phyloP scores from a whole-genome alignment of 2,329 filamentous ascomycete genomes.

The Aspergillus oerlinghausenensis region DNA sequence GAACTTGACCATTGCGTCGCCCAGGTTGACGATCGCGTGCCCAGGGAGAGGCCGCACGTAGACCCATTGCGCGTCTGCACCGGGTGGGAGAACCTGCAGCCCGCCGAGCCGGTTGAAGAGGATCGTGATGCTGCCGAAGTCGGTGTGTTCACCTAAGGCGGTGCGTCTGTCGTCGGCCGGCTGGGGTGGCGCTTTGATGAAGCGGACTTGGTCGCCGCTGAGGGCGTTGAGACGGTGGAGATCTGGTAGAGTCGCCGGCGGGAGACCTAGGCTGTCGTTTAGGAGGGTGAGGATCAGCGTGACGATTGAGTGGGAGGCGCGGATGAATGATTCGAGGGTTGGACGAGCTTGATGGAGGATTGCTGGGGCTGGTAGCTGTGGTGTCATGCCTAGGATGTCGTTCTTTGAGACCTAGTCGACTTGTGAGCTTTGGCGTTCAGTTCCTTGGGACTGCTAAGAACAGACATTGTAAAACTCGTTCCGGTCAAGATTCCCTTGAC shows the following conservation, averaged over 20 bases:
- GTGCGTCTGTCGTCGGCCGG: conserved; percentile 38
- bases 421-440: not conserved
- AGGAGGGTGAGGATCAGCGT: conserved; percentile 42
- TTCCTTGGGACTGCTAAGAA: not conserved
- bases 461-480: conserved; percentile 54
- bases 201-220: conserved; percentile 53
- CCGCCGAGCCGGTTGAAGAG: conserved; percentile 55
- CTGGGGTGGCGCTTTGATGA: conserved; percentile 49
- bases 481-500: conserved; percentile 45
- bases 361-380: conserved; percentile 40
- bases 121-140: conserved; percentile 54
- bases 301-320: conserved; percentile 43
- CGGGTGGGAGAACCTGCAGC: conserved; percentile 48
- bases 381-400: conserved; percentile 42
- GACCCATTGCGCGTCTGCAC: conserved; percentile 42
- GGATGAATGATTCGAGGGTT: conserved; percentile 43
- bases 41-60: conserved; percentile 51
- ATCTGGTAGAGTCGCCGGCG: conserved; percentile 38
- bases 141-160: conserved; percentile 51
- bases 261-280: conserved; percentile 42
- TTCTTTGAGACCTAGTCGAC: conserved; percentile 46
- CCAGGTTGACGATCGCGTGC: conserved; percentile 43
- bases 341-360: conserved; percentile 35
- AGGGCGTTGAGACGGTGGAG: conserved; percentile 41
- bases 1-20: conserved; percentile 43